Base-by-base conservation (phyloP, 495 filamentous ascomycete genomes). In the Entonaema liquescens region DNA sequence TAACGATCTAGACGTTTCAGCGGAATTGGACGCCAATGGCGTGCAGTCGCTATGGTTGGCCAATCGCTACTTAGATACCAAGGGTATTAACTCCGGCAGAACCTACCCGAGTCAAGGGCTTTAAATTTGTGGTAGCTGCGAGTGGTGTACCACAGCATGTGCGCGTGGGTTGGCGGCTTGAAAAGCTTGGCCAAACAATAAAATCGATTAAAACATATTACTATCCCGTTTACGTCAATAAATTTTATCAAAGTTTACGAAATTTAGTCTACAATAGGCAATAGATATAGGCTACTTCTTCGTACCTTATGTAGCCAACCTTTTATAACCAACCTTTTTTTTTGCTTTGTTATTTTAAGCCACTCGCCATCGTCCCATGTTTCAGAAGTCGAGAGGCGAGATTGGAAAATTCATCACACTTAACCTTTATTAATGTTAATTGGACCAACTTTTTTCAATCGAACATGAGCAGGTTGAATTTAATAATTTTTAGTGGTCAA, bases 1-100 rank as follows among this genome's bases (percentile, higher is more conserved):
- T 53, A 59, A 50, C 11, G 44, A 55, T 67, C 63, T 63, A 59
- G 68, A 71, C 38, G 68, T 71, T 71, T 71, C 68, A 71, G 63
- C 53, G 15, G 68, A 63, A 67, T 59, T 67, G 59, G 49, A 71
- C 31, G 40, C 19, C 35, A 62, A 66, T 54, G 56, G 44, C 58
- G 35, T 38, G 42, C 26, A 59, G 58, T 31, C 36, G 15, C 35
- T 59, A 13, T 67, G 63, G 57, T 71, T 71, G 68, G 62, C 19
- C 68, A 71, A 71, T 71, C 56, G 58, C 59, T 17, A 54, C 29
- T 17, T 29, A 8, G 35, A 1, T 9, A 8, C 42, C 42, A 23
- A 23, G 42, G 42, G 12, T 47, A 44, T 33, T 42, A 23, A 33
- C 44, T 23, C 17, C 38, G 31, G 21, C n/a, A 49, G 11, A 33